These are phyloP conservation scores for Lentinula novae-zelandiae DNA, from an alignment of 1,284 basidiomycete genomes.

Conservation along the genomic window DNA sequence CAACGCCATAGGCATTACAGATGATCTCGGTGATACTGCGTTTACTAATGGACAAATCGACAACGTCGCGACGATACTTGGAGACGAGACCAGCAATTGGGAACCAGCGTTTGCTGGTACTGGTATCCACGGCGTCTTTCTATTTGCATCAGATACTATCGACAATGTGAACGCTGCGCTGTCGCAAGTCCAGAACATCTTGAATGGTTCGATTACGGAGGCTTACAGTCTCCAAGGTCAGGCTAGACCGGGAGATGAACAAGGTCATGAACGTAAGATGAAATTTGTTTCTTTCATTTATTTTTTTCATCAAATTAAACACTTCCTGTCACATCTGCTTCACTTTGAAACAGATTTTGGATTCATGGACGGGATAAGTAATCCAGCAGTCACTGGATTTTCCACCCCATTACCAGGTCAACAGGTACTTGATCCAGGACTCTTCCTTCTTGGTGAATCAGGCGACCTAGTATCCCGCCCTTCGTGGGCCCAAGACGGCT, in stretches of 20 bases:
- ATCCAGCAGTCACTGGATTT: conserved; percentile 33
- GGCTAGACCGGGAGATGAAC: conserved; percentile 29
- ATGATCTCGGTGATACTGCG: conserved; percentile 27
- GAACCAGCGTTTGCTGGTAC: conserved; percentile 28
- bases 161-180: conserved; percentile 20
- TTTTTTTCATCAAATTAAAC: neutral
- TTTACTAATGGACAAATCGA: conserved; percentile 31
- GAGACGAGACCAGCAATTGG: conserved; percentile 29
- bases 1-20: conserved; percentile 27
- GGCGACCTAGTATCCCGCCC: conserved; percentile 23
- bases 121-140: conserved; percentile 33
- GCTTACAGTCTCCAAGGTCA: conserved; percentile 26
- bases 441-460: conserved; percentile 30
- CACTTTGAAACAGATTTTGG: conserved; percentile 26
- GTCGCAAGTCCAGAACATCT: conserved; percentile 19
- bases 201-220: conserved; percentile 27
- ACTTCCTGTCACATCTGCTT: neutral
- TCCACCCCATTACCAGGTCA: conserved; percentile 32
- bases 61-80: conserved; percentile 23
- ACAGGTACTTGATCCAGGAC: conserved; percentile 26
- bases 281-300: neutral
- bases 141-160: conserved; percentile 30
- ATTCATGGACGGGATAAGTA: conserved; percentile 38
- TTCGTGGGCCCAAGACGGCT: conserved; percentile 28
- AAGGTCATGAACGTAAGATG: conserved; percentile 33